Evolutionary conservation across 345 rosid genomes (phyloP), one percentile per base, ranked within the genome.

Genomic region (Garcia nutans): DNA sequence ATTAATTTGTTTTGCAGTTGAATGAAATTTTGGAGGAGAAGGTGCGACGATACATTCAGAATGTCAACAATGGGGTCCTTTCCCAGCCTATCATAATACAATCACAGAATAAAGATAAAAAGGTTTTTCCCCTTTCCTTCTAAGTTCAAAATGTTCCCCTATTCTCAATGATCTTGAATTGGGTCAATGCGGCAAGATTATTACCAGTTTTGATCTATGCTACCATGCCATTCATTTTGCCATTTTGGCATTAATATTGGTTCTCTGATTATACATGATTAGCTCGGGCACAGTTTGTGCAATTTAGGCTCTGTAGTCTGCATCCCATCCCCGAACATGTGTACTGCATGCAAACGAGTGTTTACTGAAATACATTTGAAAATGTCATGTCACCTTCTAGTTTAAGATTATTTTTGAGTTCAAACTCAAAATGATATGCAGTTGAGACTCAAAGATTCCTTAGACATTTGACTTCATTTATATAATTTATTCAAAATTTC

Each of bases 21-120:
- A 91, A 88, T 71, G 89, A 92, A 75, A 84, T 90, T 87, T 79
- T 93, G 88, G 93, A 86, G 83, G 91, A 94, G 88, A 92, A 94
- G 87, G 93, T 91, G 68, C 87, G 83, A 47, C 97, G 97, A 2
- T 89, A 72, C 85, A 70, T 88, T 71, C 85, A 87, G 84, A 88
- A 89, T 56, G 76, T 77, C 1, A 85, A 81, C 73, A 84, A 64
- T 47, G 68, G 73, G n/a, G 86, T 84, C 68, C 93, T 92, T 81
- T 84, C 92, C 28, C 88, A 58, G 52, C 92, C 92, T 60, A 91
- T 94, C 58, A 57, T 94, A 70, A 67, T 89, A 23, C 88, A 82
- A 61, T 76, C 91, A 3, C 85, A 86, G 77, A 74, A 82, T 64
- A 82, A 74, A 60, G 85, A 82, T 83, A 85, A 86, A 69, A 84